Evolutionary conservation across 2,329 filamentous ascomycete genomes (phyloP), one percentile per base, ranked within the genome.

Genomic region (Coniella lustricola): DNA sequence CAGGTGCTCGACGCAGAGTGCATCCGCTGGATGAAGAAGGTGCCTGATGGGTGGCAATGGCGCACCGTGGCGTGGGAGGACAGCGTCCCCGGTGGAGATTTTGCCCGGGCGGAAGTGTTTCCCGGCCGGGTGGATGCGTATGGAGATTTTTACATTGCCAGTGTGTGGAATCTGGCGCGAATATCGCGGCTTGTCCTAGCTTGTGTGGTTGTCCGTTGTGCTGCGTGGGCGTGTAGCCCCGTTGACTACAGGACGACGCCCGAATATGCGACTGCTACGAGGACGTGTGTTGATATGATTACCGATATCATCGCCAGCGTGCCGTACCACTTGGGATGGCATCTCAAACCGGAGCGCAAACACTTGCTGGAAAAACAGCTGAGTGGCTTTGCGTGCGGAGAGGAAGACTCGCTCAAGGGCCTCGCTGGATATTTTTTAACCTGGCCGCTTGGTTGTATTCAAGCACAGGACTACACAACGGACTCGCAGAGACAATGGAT

Each of bases 321-420:
- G n/a, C 80, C 80, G 0, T 83, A 75, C 54, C 73, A 79, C 57
- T 68, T 84, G 2, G 79, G 79, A 35, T 82, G 78, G 77, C 75
- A 77, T 48, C 63, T 72, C 13, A 71, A 68, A 46, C 50, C 48
- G 25, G 50, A 53, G 47, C 64, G 67, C 50, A 67, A 62, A 39
- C 65, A 74, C 32, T 59, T 73, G 13, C 61, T 70, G 10, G 60
- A 67, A 36, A 61, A 61, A 16, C 61, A 64, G 35, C 57, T 76
- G 20, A 67, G 68, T 2, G 64, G 66, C 2, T 79, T 76, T 56
- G 70, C 65, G 1, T 76, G 71, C 54, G 75, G 74, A 17, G 65
- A 75, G 17, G 73, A 78, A 34, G 65, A 72, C 38, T 64, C 63
- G 2, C 67, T 68, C 14, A 81, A 80, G 60, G 74, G 73, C 2